phyloP scores from a whole-genome alignment of 2,329 filamentous ascomycete genomes.

The Fonsecaea nubica region DNA sequence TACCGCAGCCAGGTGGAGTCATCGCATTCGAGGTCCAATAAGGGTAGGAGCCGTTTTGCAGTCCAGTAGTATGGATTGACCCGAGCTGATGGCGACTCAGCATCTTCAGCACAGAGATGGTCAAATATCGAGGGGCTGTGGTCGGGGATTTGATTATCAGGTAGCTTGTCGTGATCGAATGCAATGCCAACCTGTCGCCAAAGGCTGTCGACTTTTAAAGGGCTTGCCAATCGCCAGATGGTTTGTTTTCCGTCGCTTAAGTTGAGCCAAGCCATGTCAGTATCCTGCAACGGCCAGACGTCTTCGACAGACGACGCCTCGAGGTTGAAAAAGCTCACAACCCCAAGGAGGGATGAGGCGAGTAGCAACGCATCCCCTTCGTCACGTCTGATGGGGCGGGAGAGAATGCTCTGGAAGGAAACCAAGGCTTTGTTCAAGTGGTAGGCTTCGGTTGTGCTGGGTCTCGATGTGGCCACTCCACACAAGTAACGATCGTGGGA shows the following conservation, averaged over 20 bases:
- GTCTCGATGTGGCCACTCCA: constrained; percentile 23
- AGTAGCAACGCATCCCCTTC: constrained; percentile 31
- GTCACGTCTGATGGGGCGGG: constrained; percentile 17
- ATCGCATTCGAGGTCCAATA: constrained; percentile 46
- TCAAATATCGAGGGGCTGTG: constrained; percentile 25
- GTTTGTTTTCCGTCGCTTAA: constrained; percentile 63
- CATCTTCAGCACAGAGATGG: constrained; percentile 27
- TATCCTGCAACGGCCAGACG: constrained; percentile 63
- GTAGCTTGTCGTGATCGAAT: constrained; percentile 3
- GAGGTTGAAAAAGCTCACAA: constrained; percentile 51
- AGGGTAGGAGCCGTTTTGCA: constrained; percentile 44
- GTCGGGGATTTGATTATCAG: not conserved
- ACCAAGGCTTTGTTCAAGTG: constrained; percentile 51
- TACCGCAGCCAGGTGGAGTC: constrained; percentile 55
- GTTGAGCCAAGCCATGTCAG: constrained; percentile 65
- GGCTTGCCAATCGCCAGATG: constrained; percentile 61
- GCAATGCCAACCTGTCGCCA: constrained; percentile 17
- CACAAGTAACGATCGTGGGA: constrained; percentile 60
- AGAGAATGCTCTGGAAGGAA: constrained; percentile 25
- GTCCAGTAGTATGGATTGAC: constrained; percentile 48
- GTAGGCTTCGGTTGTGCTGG: constrained; percentile 50
- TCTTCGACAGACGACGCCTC: constrained; percentile 52
- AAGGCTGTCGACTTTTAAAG: constrained; percentile 55
- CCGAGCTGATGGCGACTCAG: not conserved
- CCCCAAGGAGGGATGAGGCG: constrained; percentile 49